Conservation (phyloP, 495 filamentous ascomycete species). For the Penicillium soppii region DNA sequence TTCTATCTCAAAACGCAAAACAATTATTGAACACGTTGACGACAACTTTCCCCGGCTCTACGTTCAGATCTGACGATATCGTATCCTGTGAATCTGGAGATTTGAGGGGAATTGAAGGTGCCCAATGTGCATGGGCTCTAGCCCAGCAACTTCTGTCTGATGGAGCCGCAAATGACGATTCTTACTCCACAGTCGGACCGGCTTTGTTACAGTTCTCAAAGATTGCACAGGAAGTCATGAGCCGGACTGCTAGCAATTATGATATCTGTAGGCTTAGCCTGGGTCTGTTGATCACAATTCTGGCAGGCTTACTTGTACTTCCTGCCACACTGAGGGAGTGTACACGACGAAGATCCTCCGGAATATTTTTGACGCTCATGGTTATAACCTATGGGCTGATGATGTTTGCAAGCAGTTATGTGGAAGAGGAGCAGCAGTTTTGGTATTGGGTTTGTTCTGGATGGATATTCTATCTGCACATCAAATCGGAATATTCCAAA, state of each 20-base stretch:
- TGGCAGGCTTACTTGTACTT: conserved; percentile 40
- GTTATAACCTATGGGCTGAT: conserved; percentile 67
- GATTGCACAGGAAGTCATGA: conserved; percentile 72
- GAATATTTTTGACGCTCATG: conserved; percentile 32
- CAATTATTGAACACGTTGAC: conserved; percentile 75
- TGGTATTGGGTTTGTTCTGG: conserved; percentile 90
- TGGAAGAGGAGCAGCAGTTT: conserved; percentile 97
- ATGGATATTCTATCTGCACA: conserved; percentile 68
- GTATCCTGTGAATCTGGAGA: conserved; percentile 41
- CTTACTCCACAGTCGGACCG: conserved; percentile 16
- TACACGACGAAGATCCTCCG: conserved; percentile 18
- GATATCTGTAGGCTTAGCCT: conserved; percentile 59
- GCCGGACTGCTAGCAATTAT: conserved; percentile 88
- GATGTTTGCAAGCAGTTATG: conserved; percentile 98
- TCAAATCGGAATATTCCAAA: conserved; percentile 41
- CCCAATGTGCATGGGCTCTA: conserved; percentile 66
- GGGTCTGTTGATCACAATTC: conserved; percentile 50
- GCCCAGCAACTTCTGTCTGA: conserved; percentile 20
- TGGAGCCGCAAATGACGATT: not conserved
- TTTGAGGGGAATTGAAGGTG: conserved; percentile 51
- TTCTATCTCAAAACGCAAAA: conserved; percentile 71
- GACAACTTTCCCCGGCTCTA: conserved; percentile 60
- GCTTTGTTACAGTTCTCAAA: conserved; percentile 57
- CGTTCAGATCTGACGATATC: conserved; percentile 43
- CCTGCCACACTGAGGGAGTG: conserved; percentile 23